Conservation (phyloP, 2,329 filamentous ascomycete genomes). For the Pseudonectria buxi region DNA sequence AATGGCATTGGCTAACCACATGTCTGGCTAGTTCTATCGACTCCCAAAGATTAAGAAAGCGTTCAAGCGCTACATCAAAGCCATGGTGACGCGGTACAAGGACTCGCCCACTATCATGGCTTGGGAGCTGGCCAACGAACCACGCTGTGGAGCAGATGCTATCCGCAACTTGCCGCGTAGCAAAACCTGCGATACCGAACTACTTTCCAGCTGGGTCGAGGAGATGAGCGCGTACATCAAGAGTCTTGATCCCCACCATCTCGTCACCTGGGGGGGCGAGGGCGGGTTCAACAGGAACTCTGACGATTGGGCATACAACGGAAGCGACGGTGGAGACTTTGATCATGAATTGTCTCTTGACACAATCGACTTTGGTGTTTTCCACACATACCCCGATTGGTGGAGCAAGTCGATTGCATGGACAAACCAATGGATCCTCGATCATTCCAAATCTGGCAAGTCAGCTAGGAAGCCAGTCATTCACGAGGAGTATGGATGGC, state of each 20-base stretch:
- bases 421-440: constrained; percentile 48
- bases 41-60: constrained; percentile 10
- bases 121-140: constrained; percentile 49
- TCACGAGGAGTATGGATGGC: constrained; percentile 37
- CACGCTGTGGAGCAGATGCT: constrained; percentile 40
- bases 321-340: constrained; percentile 47
- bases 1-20: background rate
- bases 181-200: constrained; percentile 47
- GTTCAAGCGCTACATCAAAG: constrained; percentile 32
- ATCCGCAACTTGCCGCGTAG: constrained; percentile 15
- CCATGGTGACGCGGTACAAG: constrained; percentile 40
- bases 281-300: constrained; percentile 42
- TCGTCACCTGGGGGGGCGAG: constrained; percentile 57
- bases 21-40: constrained; percentile 6
- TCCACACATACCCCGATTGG: constrained; percentile 52
- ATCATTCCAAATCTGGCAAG: constrained; percentile 41
- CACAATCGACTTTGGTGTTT: constrained; percentile 47
- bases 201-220: constrained; percentile 53
- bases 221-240: constrained; percentile 55
- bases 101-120: constrained; percentile 41
- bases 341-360: constrained; percentile 38
- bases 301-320: constrained; percentile 40
- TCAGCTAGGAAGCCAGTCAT: constrained; percentile 42
- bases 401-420: constrained; percentile 47
- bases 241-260: constrained; percentile 50